Base-by-base conservation (phyloP, 768 basidiomycete genomes). In the Pleurotus platypus region DNA sequence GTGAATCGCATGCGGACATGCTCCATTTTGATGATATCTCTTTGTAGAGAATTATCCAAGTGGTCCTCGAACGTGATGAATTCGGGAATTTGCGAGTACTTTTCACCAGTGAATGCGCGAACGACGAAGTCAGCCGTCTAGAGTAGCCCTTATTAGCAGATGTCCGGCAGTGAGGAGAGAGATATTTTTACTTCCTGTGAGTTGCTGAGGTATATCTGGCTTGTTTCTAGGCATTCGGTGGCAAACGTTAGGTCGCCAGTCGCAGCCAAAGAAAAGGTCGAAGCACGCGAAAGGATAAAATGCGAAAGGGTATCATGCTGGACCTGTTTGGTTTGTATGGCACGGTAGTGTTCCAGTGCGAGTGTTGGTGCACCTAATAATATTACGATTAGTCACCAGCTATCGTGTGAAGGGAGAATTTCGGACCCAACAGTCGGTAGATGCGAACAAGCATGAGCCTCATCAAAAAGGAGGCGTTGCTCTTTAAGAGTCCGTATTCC, bases 231-330 rank as follows among this genome's bases (percentile, higher is more conserved):
- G 66, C 88, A 90, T 68, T 93, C 92, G 12, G 86, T 79, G 20
- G 83, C 76, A 69, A 84, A 81, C 1, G 90, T 87, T 26, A 94
- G 69, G 63, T 94, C 92, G 6, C 92, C 92, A 12, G 75, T 80
- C 3, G 88, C 77, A 45, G 89, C 86, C 39, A 89, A 72, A 2
- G 90, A 92, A 74, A 92, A 95, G 0, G 85, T 89, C 18, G 86
- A 83, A 9, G 87, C 82, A 18, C 93, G 82, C 16, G 89, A 84
- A 42, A 94, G 79, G 51, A 94, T 70, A 55, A 92, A 81, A 66
- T 96, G 91, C 1, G 91, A 92, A 6, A 97, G 76, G 0, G 94
- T 96, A 64, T 97, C 94, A 57, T 88, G 82, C 67, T 96, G 93
- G 20, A 95, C 81, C 64, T 92, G 89, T 67, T 94, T 94, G 60